Evolutionary conservation across 169 alveolate species (phyloP), one percentile per base, ranked within the genome.

Genomic region (Fabrea salina): DNA sequence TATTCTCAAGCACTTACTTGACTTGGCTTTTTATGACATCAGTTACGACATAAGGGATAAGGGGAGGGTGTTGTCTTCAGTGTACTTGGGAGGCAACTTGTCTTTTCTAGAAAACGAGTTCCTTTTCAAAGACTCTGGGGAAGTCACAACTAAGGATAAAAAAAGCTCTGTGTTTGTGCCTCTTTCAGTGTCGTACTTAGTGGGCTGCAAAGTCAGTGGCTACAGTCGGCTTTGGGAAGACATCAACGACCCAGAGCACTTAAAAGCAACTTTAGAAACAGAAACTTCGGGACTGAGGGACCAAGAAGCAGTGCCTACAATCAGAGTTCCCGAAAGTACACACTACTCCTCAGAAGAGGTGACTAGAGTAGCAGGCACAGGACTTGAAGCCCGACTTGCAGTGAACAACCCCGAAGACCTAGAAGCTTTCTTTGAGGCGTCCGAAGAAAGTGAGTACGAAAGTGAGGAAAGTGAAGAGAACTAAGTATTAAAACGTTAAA

Each of bases 11-110:
- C 57, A 47, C 30, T 16, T 82, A 19, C 22, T 64, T 3, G 75
- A 82, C n/a, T 25, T 41, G 0, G 80, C 82, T 11, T 5, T n/a
- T 16, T 75, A 51, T 37, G 88, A 82, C 30, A 6, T 16, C 19
- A 75, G 84, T 40, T 64, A 75, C 53, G 88, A 82, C 13, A 75
- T 82, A 4, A 22, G 88, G 19, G 88, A 82, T 54, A 40, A 78
- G 37, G 58, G 74, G 66, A 50, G 64, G 3, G 27, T 61, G 8
- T 27, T 61, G 11, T n/a, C 16, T 1, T 0, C 19, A 13, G 16
- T 61, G 32, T 61, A 33, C 39, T 16, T 32, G 50, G 50, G 13
- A 61, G 39, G 32, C 1, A 27, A 61, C 11, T 8, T 61, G 11
- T 13, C 43, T 33, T 3, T 1, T 1, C 19, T 47, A 47, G 56